phyloP scores from a whole-genome alignment of 2,329 filamentous ascomycete species.

The Pseudocercospora musae region DNA sequence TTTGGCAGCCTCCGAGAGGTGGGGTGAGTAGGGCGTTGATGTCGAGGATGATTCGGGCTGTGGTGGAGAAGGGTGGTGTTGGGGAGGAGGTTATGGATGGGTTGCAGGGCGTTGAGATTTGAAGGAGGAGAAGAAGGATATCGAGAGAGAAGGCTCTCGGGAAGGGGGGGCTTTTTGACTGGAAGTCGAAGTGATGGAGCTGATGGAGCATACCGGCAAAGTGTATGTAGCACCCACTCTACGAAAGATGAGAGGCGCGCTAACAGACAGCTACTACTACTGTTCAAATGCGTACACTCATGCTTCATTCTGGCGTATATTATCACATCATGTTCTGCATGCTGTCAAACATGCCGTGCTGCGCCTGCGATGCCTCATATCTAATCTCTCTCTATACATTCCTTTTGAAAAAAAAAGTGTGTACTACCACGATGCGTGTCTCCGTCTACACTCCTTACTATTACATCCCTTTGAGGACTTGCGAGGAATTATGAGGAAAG shows the following conservation, averaged over 20 bases:
- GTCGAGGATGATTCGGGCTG: slow-evolving; percentile 70
- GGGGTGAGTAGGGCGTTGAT: slow-evolving; percentile 75
- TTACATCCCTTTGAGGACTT: neutral
- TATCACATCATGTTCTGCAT: neutral
- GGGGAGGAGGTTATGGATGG: slow-evolving; percentile 83
- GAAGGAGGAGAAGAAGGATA: slow-evolving; percentile 24
- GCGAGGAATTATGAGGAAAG: neutral
- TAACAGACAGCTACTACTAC: no score
- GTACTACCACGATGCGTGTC: no score
- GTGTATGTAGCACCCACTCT: no score
- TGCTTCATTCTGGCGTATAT: neutral
- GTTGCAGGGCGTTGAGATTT: slow-evolving; percentile 66
- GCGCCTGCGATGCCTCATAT: neutral
- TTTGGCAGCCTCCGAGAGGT: slow-evolving; percentile 83
- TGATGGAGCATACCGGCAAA: neutral
- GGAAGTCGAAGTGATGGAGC: neutral
- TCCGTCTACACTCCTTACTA: neutral
- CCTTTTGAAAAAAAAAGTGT: no score
- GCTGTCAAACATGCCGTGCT: neutral
- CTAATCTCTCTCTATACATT: neutral
- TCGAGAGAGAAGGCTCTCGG: no score
- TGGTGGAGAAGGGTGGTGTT: slow-evolving; percentile 73
- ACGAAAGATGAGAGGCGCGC: neutral
- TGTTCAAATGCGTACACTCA: no score
- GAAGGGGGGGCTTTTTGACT: no score